Evolutionary conservation across 768 basidiomycete genomes (phyloP).

Genomic region (Rhizopogon roseolus): DNA sequence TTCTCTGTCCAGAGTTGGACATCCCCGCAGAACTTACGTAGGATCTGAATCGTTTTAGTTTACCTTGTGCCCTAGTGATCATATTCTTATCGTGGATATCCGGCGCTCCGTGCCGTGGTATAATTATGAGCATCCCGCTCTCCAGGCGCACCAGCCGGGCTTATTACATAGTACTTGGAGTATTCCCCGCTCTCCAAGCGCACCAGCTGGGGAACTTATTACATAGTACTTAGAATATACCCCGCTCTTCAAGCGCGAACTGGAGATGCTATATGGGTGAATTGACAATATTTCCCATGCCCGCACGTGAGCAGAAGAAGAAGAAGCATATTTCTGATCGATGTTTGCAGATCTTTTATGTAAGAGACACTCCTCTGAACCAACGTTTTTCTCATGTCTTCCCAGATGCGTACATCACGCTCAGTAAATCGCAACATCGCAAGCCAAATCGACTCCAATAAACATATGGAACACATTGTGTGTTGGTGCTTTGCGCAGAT

Average conservation of each 20-base stretch:
- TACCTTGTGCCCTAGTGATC: no score
- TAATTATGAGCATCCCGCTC: not conserved
- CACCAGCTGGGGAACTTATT: no score
- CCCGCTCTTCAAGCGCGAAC: no score
- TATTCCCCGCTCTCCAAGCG: no score
- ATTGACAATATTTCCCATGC: not conserved
- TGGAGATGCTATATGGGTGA: not conserved
- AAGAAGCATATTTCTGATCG: not conserved
- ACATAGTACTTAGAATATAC: no score
- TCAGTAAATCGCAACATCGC: no score
- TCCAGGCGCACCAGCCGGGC: not conserved
- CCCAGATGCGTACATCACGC: no score
- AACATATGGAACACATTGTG: no score
- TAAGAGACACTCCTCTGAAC: not conserved
- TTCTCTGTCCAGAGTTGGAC: not conserved
- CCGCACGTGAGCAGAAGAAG: not conserved
- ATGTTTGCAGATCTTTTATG: not conserved
- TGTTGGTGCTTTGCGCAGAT: no score
- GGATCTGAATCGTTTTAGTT: not conserved
- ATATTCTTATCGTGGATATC: not conserved
- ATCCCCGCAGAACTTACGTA: not conserved
- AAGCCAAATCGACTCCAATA: no score
- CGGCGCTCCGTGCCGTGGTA: conserved; percentile 1
- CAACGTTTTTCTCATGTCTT: no score
- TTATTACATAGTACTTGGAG: no score